phyloP scores from a whole-genome alignment of 108 stramenopile genomes.

The Nitzschia palea region DNA sequence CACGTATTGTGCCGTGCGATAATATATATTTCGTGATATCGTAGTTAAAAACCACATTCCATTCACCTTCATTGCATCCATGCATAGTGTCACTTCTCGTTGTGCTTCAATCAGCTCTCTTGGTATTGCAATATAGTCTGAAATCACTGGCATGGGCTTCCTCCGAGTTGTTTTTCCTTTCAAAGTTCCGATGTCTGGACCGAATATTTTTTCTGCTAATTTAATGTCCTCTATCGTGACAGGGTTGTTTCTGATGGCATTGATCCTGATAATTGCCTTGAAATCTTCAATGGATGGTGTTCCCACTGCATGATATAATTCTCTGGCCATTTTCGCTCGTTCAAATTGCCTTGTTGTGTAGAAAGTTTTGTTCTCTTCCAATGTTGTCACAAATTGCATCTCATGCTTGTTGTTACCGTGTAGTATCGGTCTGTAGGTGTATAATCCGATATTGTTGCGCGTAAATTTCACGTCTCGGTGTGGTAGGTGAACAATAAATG shows the following conservation, averaged over 20 bases:
- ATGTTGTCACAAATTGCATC: constrained; percentile 12
- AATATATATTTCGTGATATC: constrained; percentile 20
- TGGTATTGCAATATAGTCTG: constrained; percentile 22
- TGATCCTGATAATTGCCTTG: constrained; percentile 18
- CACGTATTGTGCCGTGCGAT: constrained; percentile 22
- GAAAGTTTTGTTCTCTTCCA: constrained; percentile 4
- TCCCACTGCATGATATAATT: constrained; percentile 28
- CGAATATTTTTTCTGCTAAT: constrained; percentile 37
- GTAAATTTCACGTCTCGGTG: not conserved
- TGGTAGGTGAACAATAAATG: not conserved
- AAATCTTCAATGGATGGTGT: constrained; percentile 28
- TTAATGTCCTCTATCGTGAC: constrained; percentile 32
- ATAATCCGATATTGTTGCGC: not conserved
- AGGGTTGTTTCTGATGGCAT: constrained; percentile 37
- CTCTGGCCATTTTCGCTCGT: constrained; percentile 11
- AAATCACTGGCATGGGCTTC: constrained; percentile 16
- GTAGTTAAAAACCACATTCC: constrained; percentile 36
- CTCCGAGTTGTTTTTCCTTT: constrained; percentile 42
- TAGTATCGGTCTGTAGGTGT: not conserved
- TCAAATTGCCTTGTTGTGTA: constrained; percentile 21
- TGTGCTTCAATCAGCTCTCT: constrained; percentile 5
- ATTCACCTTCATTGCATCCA: constrained; percentile 45
- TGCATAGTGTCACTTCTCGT: constrained; percentile 23
- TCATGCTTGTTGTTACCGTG: not conserved
- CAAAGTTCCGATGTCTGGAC: constrained; percentile 24